These are phyloP conservation scores for Daldinia caldariorum DNA, from an alignment of 495 filamentous ascomycete genomes.

Conservation along the genomic window DNA sequence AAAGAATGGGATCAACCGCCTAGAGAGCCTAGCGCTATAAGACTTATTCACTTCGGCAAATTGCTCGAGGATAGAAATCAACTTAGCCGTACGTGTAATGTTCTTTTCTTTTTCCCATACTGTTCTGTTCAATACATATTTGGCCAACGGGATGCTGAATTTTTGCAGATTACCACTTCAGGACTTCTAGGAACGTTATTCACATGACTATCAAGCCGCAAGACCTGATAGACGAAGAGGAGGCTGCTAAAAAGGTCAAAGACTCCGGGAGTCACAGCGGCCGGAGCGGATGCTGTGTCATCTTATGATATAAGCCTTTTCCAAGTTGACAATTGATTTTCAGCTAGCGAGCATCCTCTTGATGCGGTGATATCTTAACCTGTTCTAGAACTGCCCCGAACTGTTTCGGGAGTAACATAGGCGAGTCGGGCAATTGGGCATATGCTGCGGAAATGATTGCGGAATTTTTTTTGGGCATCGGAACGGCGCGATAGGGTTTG, in stretches of 20 bases:
- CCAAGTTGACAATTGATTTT: slow-evolving; percentile 1
- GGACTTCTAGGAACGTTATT: slow-evolving; percentile 76
- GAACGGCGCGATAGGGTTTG: slow-evolving; percentile 41
- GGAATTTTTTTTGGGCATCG: slow-evolving; percentile 38
- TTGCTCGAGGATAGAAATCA: slow-evolving; percentile 85
- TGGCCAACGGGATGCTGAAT: slow-evolving; percentile 4
- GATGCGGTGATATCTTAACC: slow-evolving; percentile 35
- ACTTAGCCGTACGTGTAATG: slow-evolving; percentile 68
- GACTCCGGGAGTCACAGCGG: slow-evolving; percentile 66
- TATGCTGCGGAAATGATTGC: slow-evolving; percentile 35
- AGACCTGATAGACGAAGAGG: slow-evolving; percentile 89
- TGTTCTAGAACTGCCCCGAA: slow-evolving; percentile 29
- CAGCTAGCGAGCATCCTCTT: slow-evolving; percentile 20
- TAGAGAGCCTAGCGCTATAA: slow-evolving; percentile 82
- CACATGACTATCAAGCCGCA: slow-evolving; percentile 94
- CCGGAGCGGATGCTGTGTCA: slow-evolving; percentile 82
- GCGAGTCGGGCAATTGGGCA: slow-evolving; percentile 34
- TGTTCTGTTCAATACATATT: background rate
- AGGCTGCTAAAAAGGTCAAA: slow-evolving; percentile 77
- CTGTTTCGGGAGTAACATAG: slow-evolving; percentile 14
- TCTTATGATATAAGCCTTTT: slow-evolving; percentile 62
- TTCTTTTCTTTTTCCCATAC: slow-evolving; percentile 3
- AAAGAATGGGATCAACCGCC: slow-evolving; percentile 90
- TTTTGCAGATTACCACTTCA: slow-evolving; percentile 78
- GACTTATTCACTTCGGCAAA: slow-evolving; percentile 88